Conservation (phyloP, 2,329 filamentous ascomycete species). For the Colletotrichum trifolii region DNA sequence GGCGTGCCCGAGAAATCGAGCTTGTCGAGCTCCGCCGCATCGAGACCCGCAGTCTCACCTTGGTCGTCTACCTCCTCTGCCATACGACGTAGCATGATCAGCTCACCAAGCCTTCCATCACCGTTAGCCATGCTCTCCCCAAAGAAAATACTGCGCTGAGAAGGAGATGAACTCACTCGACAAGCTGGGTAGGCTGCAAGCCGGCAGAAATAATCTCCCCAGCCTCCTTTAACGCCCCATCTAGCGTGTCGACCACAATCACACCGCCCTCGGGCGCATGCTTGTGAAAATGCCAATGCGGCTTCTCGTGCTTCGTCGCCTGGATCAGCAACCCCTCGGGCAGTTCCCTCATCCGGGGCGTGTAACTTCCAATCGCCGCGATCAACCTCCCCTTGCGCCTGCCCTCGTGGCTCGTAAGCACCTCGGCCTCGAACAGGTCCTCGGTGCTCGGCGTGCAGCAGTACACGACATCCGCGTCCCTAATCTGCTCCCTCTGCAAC, state of each 20-base stretch:
- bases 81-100: constrained; percentile 70
- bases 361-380: constrained; percentile 76
- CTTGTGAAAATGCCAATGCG: constrained; percentile 72
- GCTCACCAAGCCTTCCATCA: constrained; percentile 74
- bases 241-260: constrained; percentile 80
- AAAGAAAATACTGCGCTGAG: neutral
- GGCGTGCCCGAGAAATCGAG: constrained; percentile 41
- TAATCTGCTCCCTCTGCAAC: constrained; percentile 76
- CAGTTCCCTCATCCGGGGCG: constrained; percentile 83
- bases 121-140: neutral
- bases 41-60: constrained; percentile 43
- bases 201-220: constrained; percentile 87
- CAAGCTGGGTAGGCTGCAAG: constrained; percentile 78
- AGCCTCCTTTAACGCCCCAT: constrained; percentile 83
- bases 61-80: constrained; percentile 47
- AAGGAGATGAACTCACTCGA: constrained; percentile 68
- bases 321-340: constrained; percentile 80
- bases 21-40: constrained; percentile 51
- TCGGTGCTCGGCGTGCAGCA: constrained; percentile 83
- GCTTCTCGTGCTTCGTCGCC: constrained; percentile 59
- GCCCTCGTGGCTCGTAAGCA: constrained; percentile 78
- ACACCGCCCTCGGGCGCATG: constrained; percentile 72
- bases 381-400: constrained; percentile 77
- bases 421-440: constrained; percentile 79
- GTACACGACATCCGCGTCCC: constrained; percentile 83